Percentiles rank a stretch among this genome's conserved stretches.
Evolutionary conservation across 140 eudicot genomes (phyloP).

Genomic region (Senecio squalidus): DNA sequence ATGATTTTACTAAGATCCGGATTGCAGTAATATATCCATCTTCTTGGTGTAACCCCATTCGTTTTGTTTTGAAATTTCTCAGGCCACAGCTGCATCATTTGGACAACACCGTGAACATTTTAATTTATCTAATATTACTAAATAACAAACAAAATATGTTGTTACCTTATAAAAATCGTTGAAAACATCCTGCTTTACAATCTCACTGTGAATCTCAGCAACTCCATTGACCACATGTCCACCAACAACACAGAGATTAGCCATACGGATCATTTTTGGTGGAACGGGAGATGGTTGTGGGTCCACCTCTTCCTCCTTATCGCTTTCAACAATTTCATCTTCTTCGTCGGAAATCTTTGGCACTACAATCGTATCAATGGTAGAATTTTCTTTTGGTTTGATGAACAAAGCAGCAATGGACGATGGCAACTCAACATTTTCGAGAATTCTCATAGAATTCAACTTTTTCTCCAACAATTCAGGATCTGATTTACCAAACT

Average conservation of each 20-base stretch:
- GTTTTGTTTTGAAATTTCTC: conserved; percentile 96
- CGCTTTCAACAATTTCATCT: conserved; percentile 20
- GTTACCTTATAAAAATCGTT: conserved; percentile 90
- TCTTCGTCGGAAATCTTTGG: conserved; percentile 38
- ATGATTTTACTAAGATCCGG: conserved; percentile 75
- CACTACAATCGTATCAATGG: conserved; percentile 32
- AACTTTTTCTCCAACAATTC: conserved; percentile 61
- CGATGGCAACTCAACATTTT: conserved; percentile 83
- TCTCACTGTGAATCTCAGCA: conserved; percentile 97
- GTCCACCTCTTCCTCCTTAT: conserved; percentile 22
- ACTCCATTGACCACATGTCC: conserved; percentile 99
- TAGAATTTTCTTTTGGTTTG: conserved; percentile 41
- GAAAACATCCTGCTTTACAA: conserved; percentile 84
- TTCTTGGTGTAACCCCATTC: conserved; percentile 97
- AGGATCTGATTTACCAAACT: conserved; percentile 62
- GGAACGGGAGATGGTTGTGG: conserved; percentile 46
- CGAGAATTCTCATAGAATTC: conserved; percentile 74
- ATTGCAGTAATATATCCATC: conserved; percentile 94
- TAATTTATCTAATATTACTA: conserved; percentile 6
- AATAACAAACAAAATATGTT: not conserved
- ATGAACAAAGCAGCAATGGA: conserved; percentile 55
- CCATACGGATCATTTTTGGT: conserved; percentile 89
- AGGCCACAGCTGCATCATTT: conserved; percentile 74
- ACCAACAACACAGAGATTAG: conserved; percentile 93
- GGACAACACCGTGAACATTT: conserved; percentile 2